Evolutionary conservation across 2,329 filamentous ascomycete genomes (phyloP).

Genomic region (Pseudogymnoascus sp.): DNA sequence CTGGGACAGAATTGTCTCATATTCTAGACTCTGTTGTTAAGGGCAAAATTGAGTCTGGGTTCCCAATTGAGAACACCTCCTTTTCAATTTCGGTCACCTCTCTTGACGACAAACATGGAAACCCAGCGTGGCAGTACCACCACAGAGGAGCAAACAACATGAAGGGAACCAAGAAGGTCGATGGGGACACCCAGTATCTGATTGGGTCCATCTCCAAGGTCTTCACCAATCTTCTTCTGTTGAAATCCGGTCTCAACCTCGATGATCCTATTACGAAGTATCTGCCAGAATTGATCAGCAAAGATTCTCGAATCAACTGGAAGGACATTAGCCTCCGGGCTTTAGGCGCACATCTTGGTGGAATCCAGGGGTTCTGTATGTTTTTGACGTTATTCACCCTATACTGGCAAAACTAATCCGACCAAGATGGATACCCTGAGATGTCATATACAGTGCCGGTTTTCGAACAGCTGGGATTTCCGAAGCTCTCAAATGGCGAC

Average conservation of each 20-base stretch:
- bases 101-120: neutral
- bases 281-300: slow-evolving; percentile 30
- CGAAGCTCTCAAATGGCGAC: neutral
- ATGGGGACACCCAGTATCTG: slow-evolving; percentile 29
- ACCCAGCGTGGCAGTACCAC: slow-evolving; percentile 30
- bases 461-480: neutral
- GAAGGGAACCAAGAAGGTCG: neutral
- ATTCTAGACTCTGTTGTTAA: neutral
- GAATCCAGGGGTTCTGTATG: slow-evolving; percentile 1
- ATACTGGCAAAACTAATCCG: neutral
- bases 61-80: neutral
- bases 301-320: neutral
- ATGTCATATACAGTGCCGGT: neutral
- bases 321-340: neutral
- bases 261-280: slow-evolving; percentile 32
- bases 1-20: neutral
- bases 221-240: slow-evolving; percentile 32
- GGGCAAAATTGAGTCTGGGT: neutral
- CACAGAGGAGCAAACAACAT: slow-evolving; percentile 31
- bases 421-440: neutral
- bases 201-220: slow-evolving; percentile 36
- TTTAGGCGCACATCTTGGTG: neutral
- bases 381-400: neutral
- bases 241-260: slow-evolving; percentile 28
- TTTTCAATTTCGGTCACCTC: neutral